A percentile compares a stretch with the other conserved stretches of the same genome.
These are phyloP conservation scores for Vitellaria paradoxa DNA, from an alignment of 179 eudicot species.

Conservation along the genomic window DNA sequence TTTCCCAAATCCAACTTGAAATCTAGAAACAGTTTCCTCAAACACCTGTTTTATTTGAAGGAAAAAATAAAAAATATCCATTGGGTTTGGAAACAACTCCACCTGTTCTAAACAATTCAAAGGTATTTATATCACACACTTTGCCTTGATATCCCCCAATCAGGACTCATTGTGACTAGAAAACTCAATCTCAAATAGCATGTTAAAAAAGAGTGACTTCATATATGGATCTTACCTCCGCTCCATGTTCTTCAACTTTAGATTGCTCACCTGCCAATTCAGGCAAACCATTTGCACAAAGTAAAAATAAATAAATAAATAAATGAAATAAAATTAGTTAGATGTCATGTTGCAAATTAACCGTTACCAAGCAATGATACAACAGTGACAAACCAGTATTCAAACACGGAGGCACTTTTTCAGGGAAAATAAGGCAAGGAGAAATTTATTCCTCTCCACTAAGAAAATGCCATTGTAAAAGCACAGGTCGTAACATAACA, in stretches of 20 bases:
- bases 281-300: constrained; percentile 1
- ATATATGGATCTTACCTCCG: constrained; percentile 13
- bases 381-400: not conserved
- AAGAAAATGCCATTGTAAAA: not conserved
- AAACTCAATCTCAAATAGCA: not conserved
- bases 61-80: no score
- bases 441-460: not conserved
- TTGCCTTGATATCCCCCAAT: not conserved
- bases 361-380: not conserved
- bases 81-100: not conserved
- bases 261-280: constrained; percentile 26
- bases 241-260: constrained; percentile 16
- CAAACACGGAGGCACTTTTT: not conserved
- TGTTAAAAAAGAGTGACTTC: not conserved
- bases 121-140: not conserved
- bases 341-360: not conserved
- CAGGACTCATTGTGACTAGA: not conserved
- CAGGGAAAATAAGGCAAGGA: not conserved
- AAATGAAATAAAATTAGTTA: no score
- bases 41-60: no score
- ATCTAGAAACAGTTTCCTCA: no score
- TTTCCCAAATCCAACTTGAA: no score
- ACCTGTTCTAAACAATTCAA: not conserved
- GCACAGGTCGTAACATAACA: no score
- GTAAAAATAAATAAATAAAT: no score